These are phyloP conservation scores for Fraxinus sp. DNA, from an alignment of 305 asterid species.

Conservation along the genomic window DNA sequence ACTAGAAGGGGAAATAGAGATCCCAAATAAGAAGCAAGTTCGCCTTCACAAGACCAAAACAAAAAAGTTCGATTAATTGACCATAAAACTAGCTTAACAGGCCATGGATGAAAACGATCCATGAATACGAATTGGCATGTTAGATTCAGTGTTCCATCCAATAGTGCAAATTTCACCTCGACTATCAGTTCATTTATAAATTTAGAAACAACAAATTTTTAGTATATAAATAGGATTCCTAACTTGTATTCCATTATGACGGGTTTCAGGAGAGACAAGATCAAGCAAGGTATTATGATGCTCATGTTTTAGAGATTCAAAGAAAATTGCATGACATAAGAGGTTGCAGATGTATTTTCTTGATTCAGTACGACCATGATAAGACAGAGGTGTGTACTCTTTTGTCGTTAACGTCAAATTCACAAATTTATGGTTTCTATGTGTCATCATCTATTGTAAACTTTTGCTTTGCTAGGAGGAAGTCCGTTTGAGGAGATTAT, in stretches of 20 bases:
- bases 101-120: neutral
- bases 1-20: neutral
- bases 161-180: neutral
- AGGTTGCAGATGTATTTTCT: constrained; percentile 87
- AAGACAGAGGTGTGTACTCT: constrained; percentile 49
- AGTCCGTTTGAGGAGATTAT: constrained; percentile 71
- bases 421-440: neutral
- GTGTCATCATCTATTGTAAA: neutral
- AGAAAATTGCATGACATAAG: constrained; percentile 76
- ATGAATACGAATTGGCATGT: neutral
- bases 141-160: neutral
- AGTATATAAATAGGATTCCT: neutral
- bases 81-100: neutral
- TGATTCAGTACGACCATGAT: constrained; percentile 62
- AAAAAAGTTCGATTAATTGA: neutral
- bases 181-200: neutral
- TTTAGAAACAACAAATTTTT: neutral
- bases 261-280: constrained; percentile 60
- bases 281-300: constrained; percentile 74
- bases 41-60: neutral
- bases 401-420: neutral
- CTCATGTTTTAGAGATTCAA: constrained; percentile 59
- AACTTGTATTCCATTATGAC: constrained; percentile 6
- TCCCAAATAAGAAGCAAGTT: neutral
- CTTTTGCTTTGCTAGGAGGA: constrained; percentile 48